phyloP scores from a whole-genome alignment of 2,329 filamentous ascomycete genomes.

The Drechslerella stenobrocha region DNA sequence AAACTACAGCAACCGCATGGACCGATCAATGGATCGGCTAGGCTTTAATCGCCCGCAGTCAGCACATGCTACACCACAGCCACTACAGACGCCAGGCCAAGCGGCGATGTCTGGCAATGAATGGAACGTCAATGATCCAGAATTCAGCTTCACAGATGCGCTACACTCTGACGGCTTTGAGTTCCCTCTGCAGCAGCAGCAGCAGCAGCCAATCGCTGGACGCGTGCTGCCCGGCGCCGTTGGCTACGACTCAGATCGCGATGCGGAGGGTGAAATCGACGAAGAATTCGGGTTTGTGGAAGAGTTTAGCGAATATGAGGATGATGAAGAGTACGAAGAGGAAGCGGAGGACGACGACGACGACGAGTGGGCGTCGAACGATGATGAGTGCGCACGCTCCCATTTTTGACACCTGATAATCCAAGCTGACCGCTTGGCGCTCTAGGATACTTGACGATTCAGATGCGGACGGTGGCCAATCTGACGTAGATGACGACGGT shows the following conservation, averaged over 20 bases:
- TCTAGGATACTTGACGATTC: slow-evolving; percentile 29
- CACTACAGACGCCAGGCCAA: slow-evolving; percentile 18
- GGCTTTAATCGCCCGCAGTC: slow-evolving; percentile 21
- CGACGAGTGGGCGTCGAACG: slow-evolving; percentile 39
- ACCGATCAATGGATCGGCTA: slow-evolving; percentile 13
- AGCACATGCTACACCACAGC: slow-evolving; percentile 25
- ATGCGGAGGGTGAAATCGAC: slow-evolving; percentile 43
- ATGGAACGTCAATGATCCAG: slow-evolving; percentile 36
- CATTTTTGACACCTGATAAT: background rate
- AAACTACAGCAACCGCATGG: background rate
- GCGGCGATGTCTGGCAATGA: slow-evolving; percentile 1
- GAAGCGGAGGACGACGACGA: slow-evolving; percentile 42
- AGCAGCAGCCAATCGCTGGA: slow-evolving; percentile 20
- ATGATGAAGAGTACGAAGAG: slow-evolving; percentile 28
- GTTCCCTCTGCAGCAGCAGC: no score
- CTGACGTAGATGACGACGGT: slow-evolving; percentile 41
- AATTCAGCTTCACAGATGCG: slow-evolving; percentile 44
- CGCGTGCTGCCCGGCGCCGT: slow-evolving; percentile 28
- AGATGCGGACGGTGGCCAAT: slow-evolving; percentile 35
- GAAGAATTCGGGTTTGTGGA: slow-evolving; percentile 38
- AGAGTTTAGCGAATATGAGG: slow-evolving; percentile 37
- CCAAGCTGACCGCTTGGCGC: background rate
- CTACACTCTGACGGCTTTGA: slow-evolving; percentile 40
- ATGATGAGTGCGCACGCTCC: slow-evolving; percentile 14
- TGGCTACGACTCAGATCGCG: slow-evolving; percentile 30